Conservation (phyloP, 768 basidiomycete genomes). For the Scleroderma citrinum region DNA sequence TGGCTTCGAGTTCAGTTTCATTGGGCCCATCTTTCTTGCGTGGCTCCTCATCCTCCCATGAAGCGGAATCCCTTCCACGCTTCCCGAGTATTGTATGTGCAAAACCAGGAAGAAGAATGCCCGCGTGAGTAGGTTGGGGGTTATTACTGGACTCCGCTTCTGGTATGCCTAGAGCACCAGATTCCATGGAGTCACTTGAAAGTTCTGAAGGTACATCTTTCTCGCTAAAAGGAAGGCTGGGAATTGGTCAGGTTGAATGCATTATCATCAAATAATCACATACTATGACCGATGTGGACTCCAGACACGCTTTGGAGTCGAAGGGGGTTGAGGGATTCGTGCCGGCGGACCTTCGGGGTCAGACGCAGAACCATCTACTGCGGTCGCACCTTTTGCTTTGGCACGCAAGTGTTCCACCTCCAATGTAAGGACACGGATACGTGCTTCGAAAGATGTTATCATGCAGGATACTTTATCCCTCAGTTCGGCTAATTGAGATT, state of each 20-base stretch:
- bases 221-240: slow-evolving; percentile 17
- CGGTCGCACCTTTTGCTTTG: slow-evolving; percentile 8
- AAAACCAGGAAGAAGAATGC: slow-evolving; percentile 30
- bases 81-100: slow-evolving; percentile 57
- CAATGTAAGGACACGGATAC: slow-evolving; percentile 31
- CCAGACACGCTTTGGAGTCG: slow-evolving; percentile 29
- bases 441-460: slow-evolving; percentile 29
- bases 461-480: slow-evolving; percentile 26
- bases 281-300: slow-evolving; percentile 25
- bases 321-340: slow-evolving; percentile 27
- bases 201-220: slow-evolving; percentile 13
- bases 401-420: slow-evolving; percentile 31
- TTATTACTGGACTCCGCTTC: slow-evolving; percentile 7
- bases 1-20: slow-evolving; percentile 34
- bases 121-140: slow-evolving; percentile 7
- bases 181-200: slow-evolving; percentile 17
- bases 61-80: slow-evolving; percentile 49
- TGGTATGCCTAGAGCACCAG: slow-evolving; percentile 9
- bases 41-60: slow-evolving; percentile 38
- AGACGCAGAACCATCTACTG: slow-evolving; percentile 4
- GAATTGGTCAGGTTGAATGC: slow-evolving; percentile 8
- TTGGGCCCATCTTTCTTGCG: slow-evolving; percentile 33
- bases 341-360: slow-evolving; percentile 9
- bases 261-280: slow-evolving; percentile 4
- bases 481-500: slow-evolving; percentile 36